These are phyloP conservation scores for Alternaria arbusti DNA, from an alignment of 2,329 filamentous ascomycete genomes.

Conservation along the genomic window DNA sequence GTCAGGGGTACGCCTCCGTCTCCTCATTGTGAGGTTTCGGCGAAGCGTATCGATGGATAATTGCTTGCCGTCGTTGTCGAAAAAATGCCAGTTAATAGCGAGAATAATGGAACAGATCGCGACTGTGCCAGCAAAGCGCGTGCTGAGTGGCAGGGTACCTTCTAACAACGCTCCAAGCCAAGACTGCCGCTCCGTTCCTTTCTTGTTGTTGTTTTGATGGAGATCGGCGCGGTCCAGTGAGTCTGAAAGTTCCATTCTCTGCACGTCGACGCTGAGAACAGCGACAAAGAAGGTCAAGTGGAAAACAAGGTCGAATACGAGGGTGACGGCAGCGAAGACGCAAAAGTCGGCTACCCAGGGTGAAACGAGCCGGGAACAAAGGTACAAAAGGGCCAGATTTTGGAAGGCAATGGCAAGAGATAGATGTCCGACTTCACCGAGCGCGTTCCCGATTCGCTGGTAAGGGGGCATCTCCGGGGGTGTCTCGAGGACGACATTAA, in stretches of 20 bases:
- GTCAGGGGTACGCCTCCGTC: slow-evolving; percentile 20
- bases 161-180: slow-evolving; percentile 69
- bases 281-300: slow-evolving; percentile 81
- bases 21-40: slow-evolving; percentile 30
- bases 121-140: slow-evolving; percentile 75
- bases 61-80: slow-evolving; percentile 61
- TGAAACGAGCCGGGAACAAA: slow-evolving; percentile 71
- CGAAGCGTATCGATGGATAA: slow-evolving; percentile 33
- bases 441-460: slow-evolving; percentile 72
- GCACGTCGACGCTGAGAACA: slow-evolving; percentile 79
- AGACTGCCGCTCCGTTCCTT: slow-evolving; percentile 54
- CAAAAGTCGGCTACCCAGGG: slow-evolving; percentile 78
- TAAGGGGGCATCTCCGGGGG: slow-evolving; percentile 72
- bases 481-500: slow-evolving; percentile 77
- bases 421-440: slow-evolving; percentile 74
- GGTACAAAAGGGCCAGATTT: slow-evolving; percentile 70
- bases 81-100: slow-evolving; percentile 79
- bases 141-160: slow-evolving; percentile 71
- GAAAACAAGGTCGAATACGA: slow-evolving; percentile 79
- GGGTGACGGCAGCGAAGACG: slow-evolving; percentile 75
- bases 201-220: slow-evolving; percentile 53
- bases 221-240: slow-evolving; percentile 61
- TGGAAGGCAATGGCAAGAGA: slow-evolving; percentile 72
- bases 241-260: slow-evolving; percentile 76
- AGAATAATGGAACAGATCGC: slow-evolving; percentile 76